phyloP scores from a whole-genome alignment of 1,284 basidiomycete species.

The Cystobasidium pallidum region DNA sequence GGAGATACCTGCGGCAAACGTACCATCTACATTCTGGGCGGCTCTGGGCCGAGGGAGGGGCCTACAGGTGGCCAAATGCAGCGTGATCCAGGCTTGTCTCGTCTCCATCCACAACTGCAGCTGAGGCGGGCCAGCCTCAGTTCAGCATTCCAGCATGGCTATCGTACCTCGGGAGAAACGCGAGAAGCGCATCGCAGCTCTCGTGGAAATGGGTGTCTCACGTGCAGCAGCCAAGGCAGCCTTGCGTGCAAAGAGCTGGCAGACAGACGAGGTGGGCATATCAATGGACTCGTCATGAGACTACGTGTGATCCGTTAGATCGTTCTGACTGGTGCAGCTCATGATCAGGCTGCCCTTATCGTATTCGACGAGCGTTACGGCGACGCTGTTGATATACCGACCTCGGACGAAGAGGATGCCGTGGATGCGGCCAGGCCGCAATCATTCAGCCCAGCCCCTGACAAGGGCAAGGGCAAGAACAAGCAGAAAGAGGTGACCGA shows the following conservation, averaged over 20 bases:
- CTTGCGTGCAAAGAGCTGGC: conserved; percentile 27
- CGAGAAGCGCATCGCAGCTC: conserved; percentile 25
- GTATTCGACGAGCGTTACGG: conserved; percentile 37
- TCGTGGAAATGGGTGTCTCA: conserved; percentile 38
- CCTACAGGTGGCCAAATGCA: conserved; percentile 12
- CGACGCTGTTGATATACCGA: conserved; percentile 19
- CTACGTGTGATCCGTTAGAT: no score
- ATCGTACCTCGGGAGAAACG: conserved; percentile 11
- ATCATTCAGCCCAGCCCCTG: background rate
- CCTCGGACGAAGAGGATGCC: conserved; percentile 27
- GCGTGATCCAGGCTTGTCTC: background rate
- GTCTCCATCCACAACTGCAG: background rate
- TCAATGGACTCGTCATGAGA: no score
- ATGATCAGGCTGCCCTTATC: conserved; percentile 21
- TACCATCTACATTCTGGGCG: no score
- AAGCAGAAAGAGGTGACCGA: background rate
- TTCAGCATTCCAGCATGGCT: conserved; percentile 9
- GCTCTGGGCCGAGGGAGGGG: no score
- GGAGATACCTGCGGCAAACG: no score
- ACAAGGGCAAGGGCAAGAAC: conserved; percentile 17
- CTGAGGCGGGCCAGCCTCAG: background rate
- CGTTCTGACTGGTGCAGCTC: background rate
- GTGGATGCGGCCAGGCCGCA: background rate
- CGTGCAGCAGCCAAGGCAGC: conserved; percentile 38
- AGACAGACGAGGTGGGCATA: conserved; percentile 26